Evolutionary conservation across 179 eudicot species (phyloP).

Genomic region (Sideroxylon spinosum): DNA sequence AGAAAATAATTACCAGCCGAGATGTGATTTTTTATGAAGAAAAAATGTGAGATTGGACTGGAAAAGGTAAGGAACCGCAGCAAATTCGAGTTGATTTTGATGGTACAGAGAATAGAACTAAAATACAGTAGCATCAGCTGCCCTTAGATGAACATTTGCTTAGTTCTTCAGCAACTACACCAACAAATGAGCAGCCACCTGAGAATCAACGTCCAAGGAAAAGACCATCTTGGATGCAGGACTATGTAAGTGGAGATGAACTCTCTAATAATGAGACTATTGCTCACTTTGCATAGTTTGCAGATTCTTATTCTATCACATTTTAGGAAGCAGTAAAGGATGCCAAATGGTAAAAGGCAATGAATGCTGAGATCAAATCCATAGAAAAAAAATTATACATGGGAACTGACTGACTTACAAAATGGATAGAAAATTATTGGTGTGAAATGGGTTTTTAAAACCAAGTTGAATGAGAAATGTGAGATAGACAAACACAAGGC

Average conservation of each 20-base stretch:
- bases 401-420: not conserved
- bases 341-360: not conserved
- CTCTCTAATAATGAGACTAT: too few species aligned
- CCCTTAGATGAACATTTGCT: not conserved
- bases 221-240: not conserved
- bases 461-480: not conserved
- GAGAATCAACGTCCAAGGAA: not conserved
- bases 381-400: not conserved
- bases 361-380: not conserved
- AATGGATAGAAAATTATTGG: not conserved
- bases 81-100: not conserved
- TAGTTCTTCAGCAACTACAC: not conserved
- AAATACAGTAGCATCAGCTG: not conserved
- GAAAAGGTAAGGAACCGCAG: too few species aligned
- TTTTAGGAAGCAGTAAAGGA: not conserved
- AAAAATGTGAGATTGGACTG: too few species aligned
- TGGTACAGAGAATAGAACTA: not conserved
- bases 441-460: not conserved
- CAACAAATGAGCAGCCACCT: not conserved
- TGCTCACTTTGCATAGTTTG: not conserved
- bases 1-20: not conserved
- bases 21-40: too few species aligned
- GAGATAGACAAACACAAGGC: constrained; percentile 9
- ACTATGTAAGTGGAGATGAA: not conserved
- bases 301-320: not conserved